Evolutionary conservation across 169 alveolate genomes (phyloP).

Genomic region (Plasmodium blacklocki): DNA sequence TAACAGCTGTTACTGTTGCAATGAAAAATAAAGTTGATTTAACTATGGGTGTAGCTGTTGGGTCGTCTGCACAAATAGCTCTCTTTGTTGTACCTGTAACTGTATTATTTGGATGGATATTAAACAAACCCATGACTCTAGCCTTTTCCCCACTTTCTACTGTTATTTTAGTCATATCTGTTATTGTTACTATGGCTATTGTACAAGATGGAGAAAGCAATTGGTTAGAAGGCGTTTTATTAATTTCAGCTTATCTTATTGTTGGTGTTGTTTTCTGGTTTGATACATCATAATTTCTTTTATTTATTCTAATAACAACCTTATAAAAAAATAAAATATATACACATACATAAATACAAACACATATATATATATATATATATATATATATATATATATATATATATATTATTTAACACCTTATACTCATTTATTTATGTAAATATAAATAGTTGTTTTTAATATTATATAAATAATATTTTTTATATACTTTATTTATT

Average conservation of each 20-base stretch:
- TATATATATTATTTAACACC: too few species aligned
- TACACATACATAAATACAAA: neutral
- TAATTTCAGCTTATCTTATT: constrained; percentile 87
- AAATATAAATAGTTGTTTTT: neutral
- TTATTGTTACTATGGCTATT: constrained; percentile 84
- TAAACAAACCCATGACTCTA: constrained; percentile 89
- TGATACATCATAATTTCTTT: constrained; percentile 28
- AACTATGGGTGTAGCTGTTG: constrained; percentile 93
- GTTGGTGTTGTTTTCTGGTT: constrained; percentile 89
- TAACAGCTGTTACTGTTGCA: constrained; percentile 89
- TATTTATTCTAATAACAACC: neutral
- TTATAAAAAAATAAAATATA: neutral
- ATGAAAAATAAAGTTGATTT: constrained; percentile 90
- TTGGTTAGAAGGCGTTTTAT: constrained; percentile 91
- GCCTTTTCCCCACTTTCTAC: constrained; percentile 87
- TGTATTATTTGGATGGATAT: constrained; percentile 90
- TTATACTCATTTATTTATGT: too few species aligned
- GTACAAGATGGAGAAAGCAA: constrained; percentile 91
- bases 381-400: neutral
- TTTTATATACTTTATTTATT: constrained; percentile 3
- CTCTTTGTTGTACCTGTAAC: constrained; percentile 90
- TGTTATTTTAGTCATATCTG: constrained; percentile 83
- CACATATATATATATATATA: neutral
- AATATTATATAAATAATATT: neutral
- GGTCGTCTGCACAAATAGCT: constrained; percentile 90